Conservation (phyloP, 805 yeast genomes). For the Metschnikowia gruessii region DNA sequence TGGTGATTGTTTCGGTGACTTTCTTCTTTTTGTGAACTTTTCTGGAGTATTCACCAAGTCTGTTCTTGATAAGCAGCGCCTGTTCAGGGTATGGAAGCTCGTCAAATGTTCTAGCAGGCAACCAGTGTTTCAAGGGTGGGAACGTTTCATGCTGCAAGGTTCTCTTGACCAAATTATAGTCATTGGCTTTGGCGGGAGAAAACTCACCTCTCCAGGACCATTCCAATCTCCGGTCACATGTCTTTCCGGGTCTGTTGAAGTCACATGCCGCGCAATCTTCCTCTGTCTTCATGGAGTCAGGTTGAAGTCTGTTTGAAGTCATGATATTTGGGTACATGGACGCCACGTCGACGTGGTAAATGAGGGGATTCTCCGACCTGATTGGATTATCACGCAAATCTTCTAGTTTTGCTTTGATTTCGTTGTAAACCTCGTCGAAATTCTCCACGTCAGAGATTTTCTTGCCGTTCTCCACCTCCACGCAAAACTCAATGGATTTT, state of each 20-base stretch:
- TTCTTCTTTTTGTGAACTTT: constrained; percentile 82
- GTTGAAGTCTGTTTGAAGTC: constrained; percentile 96
- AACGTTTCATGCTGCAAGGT: constrained; percentile 77
- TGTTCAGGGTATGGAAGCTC: constrained; percentile 78
- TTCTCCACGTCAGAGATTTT: constrained; percentile 76
- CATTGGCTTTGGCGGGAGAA: constrained; percentile 86
- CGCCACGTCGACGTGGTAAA: constrained; percentile 97
- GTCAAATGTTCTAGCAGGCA: constrained; percentile 63
- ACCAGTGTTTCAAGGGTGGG: constrained; percentile 56
- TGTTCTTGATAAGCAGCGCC: constrained; percentile 67
- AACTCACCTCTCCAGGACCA: constrained; percentile 99
- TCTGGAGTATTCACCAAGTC: constrained; percentile 78
- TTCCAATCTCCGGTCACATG: constrained; percentile 84
- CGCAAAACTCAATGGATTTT: constrained; percentile 74
- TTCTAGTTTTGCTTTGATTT: constrained; percentile 52
- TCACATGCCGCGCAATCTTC: constrained; percentile 98
- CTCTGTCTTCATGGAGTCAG: constrained; percentile 94
- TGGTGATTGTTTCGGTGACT: constrained; percentile 75
- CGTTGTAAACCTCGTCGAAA: constrained; percentile 66
- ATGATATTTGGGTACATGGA: constrained; percentile 99
- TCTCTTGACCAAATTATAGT: constrained; percentile 84
- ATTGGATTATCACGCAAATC: constrained; percentile 60
- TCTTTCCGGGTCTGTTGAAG: constrained; percentile 91
- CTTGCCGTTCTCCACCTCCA: constrained; percentile 75
- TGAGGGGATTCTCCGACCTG: constrained; percentile 75